phyloP scores from a whole-genome alignment of 768 basidiomycete genomes.

The Royoungia palumana region DNA sequence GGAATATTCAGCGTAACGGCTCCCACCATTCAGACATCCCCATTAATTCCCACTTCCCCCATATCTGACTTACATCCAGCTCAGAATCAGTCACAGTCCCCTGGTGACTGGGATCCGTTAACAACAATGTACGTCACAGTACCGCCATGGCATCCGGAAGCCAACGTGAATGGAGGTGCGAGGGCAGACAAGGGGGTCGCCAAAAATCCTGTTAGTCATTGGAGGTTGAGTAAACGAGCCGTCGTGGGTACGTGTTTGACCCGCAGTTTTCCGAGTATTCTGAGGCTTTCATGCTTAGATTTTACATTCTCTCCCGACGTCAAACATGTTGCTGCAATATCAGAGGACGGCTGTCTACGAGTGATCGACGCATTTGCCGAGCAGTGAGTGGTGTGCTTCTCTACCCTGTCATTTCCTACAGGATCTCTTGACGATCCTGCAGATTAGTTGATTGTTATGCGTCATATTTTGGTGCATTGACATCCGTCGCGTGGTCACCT shows the following conservation, averaged over 20 bases:
- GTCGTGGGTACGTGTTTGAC: slow-evolving; percentile 59
- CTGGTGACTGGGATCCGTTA: slow-evolving; percentile 69
- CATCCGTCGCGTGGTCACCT: slow-evolving; percentile 91
- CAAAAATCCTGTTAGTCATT: slow-evolving; percentile 90
- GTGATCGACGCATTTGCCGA: slow-evolving; percentile 87
- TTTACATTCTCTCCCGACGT: slow-evolving; percentile 94
- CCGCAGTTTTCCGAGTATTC: not conserved
- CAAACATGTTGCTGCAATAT: slow-evolving; percentile 82
- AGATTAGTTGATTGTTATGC: slow-evolving; percentile 93
- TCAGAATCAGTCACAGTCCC: slow-evolving; percentile 23
- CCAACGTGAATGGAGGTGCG: slow-evolving; percentile 27
- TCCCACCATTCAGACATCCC: slow-evolving; percentile 36
- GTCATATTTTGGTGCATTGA: slow-evolving; percentile 91
- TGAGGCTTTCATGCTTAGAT: slow-evolving; percentile 42
- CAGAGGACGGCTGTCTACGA: slow-evolving; percentile 88
- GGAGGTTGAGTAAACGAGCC: slow-evolving; percentile 69
- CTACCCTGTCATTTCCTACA: not conserved
- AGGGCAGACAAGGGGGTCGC: slow-evolving; percentile 62
- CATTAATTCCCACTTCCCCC: slow-evolving; percentile 28
- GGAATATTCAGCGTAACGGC: slow-evolving; percentile 66
- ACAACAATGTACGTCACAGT: slow-evolving; percentile 76
- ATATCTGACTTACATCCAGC: slow-evolving; percentile 28
- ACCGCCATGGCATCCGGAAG: slow-evolving; percentile 81
- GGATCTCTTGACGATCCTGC: not conserved
- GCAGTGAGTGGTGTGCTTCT: slow-evolving; percentile 50